A percentile compares a stretch with the other conserved stretches of the same genome.
phyloP scores from a whole-genome alignment of 192 early-diverging fungal species.

The Haplosporangium gracile region DNA sequence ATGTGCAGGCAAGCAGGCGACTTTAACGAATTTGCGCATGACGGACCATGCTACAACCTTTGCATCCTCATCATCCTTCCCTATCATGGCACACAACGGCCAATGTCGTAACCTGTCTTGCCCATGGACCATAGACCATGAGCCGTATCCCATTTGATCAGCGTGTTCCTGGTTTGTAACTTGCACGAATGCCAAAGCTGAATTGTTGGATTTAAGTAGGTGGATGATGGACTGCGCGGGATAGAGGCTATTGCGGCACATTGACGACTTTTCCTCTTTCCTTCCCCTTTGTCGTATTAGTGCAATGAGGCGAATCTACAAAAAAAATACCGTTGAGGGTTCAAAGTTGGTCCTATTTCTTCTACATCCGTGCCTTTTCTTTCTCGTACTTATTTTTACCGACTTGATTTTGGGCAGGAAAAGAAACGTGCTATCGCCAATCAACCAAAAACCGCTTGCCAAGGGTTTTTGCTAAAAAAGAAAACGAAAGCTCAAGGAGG shows the following conservation, averaged over 20 bases:
- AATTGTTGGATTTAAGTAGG: not conserved
- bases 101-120: not conserved
- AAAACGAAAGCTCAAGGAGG: not conserved
- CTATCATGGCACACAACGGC: not conserved
- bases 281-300: not conserved
- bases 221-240: not conserved
- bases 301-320: not conserved
- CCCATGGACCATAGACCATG: not conserved
- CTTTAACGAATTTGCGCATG: too few relatives aligned
- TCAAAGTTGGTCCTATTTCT: not conserved
- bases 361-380: not conserved
- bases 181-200: not conserved
- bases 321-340: not conserved
- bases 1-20: too few relatives aligned
- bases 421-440: not conserved
- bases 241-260: not conserved
- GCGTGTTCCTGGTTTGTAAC: not conserved
- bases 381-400: not conserved
- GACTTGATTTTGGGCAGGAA: not conserved
- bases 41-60: not conserved
- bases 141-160: not conserved
- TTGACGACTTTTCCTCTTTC: not conserved
- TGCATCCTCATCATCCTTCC: not conserved
- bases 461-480: not conserved
- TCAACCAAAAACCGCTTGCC: not conserved